Base-by-base conservation (phyloP, 2,329 filamentous ascomycete genomes). In the Xylariaceae sp. region DNA sequence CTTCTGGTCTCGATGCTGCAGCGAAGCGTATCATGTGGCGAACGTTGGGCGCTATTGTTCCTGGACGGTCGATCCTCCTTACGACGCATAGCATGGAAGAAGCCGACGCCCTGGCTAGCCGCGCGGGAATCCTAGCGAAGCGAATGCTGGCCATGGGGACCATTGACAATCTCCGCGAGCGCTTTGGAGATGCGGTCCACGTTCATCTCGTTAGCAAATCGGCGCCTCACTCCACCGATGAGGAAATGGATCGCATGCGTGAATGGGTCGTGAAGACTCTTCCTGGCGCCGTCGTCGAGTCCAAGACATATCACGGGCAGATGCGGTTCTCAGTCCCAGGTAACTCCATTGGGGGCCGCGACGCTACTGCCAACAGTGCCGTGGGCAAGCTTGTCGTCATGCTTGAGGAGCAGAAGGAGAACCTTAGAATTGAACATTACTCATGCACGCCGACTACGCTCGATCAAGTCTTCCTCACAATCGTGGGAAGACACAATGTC, bases 41-140 rank as follows among this genome's bases (percentile, higher is more conserved):
- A 51, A 96, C 91, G 0, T 77, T 97, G 1, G 82, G 83, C 3
- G 80, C 84, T 1, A 85, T 92, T 3, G 85, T 87, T 0, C 81
- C 84, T 0, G 90, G 90, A 0, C 82, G 92, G n/a, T 89, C 87
- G 0, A 82, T 97, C 14, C 77, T 97, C 1, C 79, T 97, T 16
- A 97, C 93, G 0, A 97, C 93, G 0, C 93, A 97, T 69, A 89
- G 84, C 45, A 96, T 97, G 91, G 92, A 97, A 68, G 93, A 97
- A 71, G 93, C 92, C 0, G 90, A 96, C 64, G 91, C 91, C 1
- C 77, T 97, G 2, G 92, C 92, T 0, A 84, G 84, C 31, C 81
- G 90, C 1, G 90, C 88, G 0, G 93, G 90, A 12, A 96, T 97
- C 60, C 84, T 97, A 72, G 89, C 91, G 9, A 81, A 83, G 60